A percentile compares a stretch with the other conserved stretches of the same genome.
These are phyloP conservation scores for Phymatotrichopsis omnivora DNA, from an alignment of 2,329 filamentous ascomycete genomes.

Conservation along the genomic window DNA sequence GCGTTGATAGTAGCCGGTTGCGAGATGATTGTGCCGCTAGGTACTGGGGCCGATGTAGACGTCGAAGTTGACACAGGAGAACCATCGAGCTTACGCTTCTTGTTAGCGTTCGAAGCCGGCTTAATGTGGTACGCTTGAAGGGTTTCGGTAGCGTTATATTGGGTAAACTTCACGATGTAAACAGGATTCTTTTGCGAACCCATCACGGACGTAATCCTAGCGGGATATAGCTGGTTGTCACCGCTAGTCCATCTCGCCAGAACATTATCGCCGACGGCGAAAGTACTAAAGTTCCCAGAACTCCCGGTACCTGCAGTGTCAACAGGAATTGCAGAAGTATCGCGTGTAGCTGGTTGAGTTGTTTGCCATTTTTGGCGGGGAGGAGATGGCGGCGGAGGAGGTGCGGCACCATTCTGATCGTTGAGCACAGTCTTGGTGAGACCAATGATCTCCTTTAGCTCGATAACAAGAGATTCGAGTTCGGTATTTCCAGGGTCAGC, in stretches of 20 bases:
- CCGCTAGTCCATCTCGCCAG: slow-evolving; percentile 84
- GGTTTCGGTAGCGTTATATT: slow-evolving; percentile 75
- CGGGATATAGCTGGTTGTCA: slow-evolving; percentile 83
- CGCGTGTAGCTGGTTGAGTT: slow-evolving; percentile 67
- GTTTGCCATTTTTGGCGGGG: slow-evolving; percentile 30
- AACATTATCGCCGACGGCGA: slow-evolving; percentile 70
- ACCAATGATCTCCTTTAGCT: slow-evolving; percentile 72
- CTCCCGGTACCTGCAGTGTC: slow-evolving; percentile 47
- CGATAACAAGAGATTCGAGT: slow-evolving; percentile 63
- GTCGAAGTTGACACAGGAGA: slow-evolving; percentile 39
- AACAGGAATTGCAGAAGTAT: slow-evolving; percentile 35
- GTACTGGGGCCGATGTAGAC: slow-evolving; percentile 37
- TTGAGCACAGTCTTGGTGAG: slow-evolving; percentile 70
- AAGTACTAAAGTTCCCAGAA: slow-evolving; percentile 33
- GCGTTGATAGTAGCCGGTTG: slow-evolving; percentile 57
- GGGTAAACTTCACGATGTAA: slow-evolving; percentile 92
- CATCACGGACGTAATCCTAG: slow-evolving; percentile 85
- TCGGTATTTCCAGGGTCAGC: slow-evolving; percentile 72
- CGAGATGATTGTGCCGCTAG: slow-evolving; percentile 48
- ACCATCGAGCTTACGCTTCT: slow-evolving; percentile 74
- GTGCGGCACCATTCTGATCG: slow-evolving; percentile 58
- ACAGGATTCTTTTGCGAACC: slow-evolving; percentile 84
- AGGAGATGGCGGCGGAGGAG: slow-evolving; percentile 40
- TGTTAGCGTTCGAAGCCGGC: slow-evolving; percentile 60
- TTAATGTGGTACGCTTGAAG: slow-evolving; percentile 73